Evolutionary conservation across 331 rosid species (phyloP).

Genomic region (Malus hybrid): DNA sequence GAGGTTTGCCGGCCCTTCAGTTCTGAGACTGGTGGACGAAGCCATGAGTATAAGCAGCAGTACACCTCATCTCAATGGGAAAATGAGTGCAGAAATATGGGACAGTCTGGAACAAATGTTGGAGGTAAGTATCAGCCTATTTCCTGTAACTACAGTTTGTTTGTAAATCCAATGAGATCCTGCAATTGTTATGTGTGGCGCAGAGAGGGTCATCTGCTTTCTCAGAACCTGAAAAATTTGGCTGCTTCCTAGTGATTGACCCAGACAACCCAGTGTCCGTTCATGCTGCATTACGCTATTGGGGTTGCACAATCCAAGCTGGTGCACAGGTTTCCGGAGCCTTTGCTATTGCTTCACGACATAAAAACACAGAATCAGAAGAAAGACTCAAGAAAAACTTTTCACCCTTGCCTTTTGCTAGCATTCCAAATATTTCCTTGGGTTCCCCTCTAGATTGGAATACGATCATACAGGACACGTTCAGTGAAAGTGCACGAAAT

Average conservation of each 20-base stretch:
- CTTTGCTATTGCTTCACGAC: slow-evolving; percentile 39
- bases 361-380: slow-evolving; percentile 27
- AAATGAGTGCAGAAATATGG: slow-evolving; percentile 72
- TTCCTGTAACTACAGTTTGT: not conserved
- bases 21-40: slow-evolving; percentile 83
- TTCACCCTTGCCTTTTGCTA: slow-evolving; percentile 67
- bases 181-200: slow-evolving; percentile 20
- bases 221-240: slow-evolving; percentile 57
- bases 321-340: slow-evolving; percentile 83
- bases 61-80: slow-evolving; percentile 42
- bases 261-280: slow-evolving; percentile 57
- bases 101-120: slow-evolving; percentile 60
- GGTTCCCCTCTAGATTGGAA: slow-evolving; percentile 49
- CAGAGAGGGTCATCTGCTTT: slow-evolving; percentile 56
- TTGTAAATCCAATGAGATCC: slow-evolving; percentile 9
- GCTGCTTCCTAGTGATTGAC: slow-evolving; percentile 76
- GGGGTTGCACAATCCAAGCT: slow-evolving; percentile 95
- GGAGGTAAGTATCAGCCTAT: slow-evolving; percentile 40
- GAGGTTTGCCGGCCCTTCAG: slow-evolving; percentile 85
- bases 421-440: slow-evolving; percentile 40
- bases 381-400: slow-evolving; percentile 38
- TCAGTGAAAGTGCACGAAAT: slow-evolving; percentile 42
- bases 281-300: slow-evolving; percentile 69
- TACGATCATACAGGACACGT: slow-evolving; percentile 27
- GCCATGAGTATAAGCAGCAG: slow-evolving; percentile 51